phyloP scores from a whole-genome alignment of 2,329 filamentous ascomycete genomes.

The Penicillium sp. region DNA sequence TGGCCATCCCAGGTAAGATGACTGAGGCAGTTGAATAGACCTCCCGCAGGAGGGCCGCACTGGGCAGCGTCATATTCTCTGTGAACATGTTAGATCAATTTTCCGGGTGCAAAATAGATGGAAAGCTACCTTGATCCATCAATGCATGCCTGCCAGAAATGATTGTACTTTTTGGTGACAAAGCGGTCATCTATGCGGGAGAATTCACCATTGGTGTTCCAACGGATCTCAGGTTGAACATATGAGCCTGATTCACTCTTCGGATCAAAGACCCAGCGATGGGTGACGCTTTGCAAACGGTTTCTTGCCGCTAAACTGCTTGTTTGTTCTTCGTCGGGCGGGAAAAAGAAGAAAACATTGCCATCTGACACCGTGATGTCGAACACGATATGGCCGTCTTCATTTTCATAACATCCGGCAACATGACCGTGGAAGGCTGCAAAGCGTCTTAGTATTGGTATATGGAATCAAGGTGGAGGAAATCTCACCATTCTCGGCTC shows the following conservation, averaged over 20 bases:
- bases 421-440: background rate
- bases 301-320: background rate
- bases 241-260: background rate
- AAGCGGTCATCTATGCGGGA: background rate
- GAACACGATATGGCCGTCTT: background rate
- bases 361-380: background rate
- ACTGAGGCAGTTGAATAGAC: background rate
- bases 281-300: background rate
- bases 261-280: constrained; percentile 1
- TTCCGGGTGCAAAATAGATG: background rate
- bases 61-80: background rate
- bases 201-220: background rate
- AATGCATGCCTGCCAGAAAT: background rate
- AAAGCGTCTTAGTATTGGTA: too few species aligned
- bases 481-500: background rate
- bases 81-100: background rate
- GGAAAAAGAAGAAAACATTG: constrained; percentile 1
- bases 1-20: background rate
- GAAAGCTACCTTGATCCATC: too few species aligned
- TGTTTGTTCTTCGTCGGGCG: background rate
- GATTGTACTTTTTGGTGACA: background rate
- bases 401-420: background rate
- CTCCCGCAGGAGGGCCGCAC: background rate
- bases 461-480: too few species aligned
- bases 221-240: background rate